Conservation (phyloP, 106 monocot genomes). For the Triglochin maritima region DNA sequence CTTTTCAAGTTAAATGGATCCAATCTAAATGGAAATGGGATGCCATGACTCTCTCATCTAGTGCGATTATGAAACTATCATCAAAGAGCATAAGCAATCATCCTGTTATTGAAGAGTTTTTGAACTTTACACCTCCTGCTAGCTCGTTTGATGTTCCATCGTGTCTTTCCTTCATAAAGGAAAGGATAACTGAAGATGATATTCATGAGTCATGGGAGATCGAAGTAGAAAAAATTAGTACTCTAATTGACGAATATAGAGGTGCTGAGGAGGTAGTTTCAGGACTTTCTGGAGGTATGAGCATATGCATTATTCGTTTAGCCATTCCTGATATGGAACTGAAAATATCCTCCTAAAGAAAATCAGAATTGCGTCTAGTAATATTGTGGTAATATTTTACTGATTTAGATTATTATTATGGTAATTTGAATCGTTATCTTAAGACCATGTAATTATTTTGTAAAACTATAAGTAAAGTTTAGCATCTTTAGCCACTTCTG, state of each 20-base stretch:
- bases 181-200: slow-evolving; percentile 21
- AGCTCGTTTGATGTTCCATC: slow-evolving; percentile 14
- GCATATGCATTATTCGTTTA: not conserved
- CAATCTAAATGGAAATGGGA: slow-evolving; percentile 20
- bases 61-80: slow-evolving; percentile 33
- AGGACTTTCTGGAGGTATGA: slow-evolving; percentile 26
- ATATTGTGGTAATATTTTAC: not conserved
- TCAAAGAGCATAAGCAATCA: slow-evolving; percentile 31
- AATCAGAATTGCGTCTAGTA: not conserved
- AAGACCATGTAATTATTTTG: too few species aligned
- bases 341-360: not conserved
- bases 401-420: not conserved
- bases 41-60: slow-evolving; percentile 32
- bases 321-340: not conserved
- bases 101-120: slow-evolving; percentile 29
- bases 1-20: slow-evolving; percentile 49
- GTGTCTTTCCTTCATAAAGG: slow-evolving; percentile 14
- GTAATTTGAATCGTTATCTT: not conserved
- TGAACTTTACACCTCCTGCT: slow-evolving; percentile 15
- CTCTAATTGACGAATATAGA: slow-evolving; percentile 20
- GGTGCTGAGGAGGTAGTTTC: slow-evolving; percentile 11
- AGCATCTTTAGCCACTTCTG: too few species aligned
- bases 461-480: too few species aligned
- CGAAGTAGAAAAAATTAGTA: slow-evolving; percentile 49
- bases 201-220: slow-evolving; percentile 26